Base-by-base conservation (phyloP, 768 basidiomycete genomes). In the Holtermanniella nyarrowii region DNA sequence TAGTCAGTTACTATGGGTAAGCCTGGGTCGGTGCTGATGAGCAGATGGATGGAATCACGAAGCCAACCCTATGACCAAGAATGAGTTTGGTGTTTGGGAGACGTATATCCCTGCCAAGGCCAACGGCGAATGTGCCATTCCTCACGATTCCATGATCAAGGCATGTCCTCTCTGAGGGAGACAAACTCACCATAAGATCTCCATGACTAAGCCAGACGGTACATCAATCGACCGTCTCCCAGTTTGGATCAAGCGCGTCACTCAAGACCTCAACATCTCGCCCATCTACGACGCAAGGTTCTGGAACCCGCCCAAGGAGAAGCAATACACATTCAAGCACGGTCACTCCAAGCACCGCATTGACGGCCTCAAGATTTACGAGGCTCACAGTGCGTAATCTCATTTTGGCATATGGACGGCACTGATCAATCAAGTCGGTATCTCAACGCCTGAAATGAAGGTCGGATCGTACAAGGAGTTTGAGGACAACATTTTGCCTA, bases 381-480 rank as follows among this genome's bases (percentile, higher is more conserved):
- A 99, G 68, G 95, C 91, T 0, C 95, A 99, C 65, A 71, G 75
- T 74, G 41, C 42, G 73, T 58, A 22, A 20, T 21, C 10, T 16
- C 0, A 14, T 27, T 10, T 0, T 18, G 14, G 25, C n/a, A 37
- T 16, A 13, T 48, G 1, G 21, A 50, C 44, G 27, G 55, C 14
- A 14, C 20, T 10, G n/a, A n/a, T 43, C 20, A 26, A 10, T 10
- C 4, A 48, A 76, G 90, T 97, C 57, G 95, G 95, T 5, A 97
- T 97, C 54, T 93, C 95, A 13, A 86, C 89, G 13, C 68, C 84
- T 2, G 91, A 97, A 62, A 76, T 77, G 42, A 77, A 87, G 51
- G 87, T 97, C 24, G 95, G 90, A 12, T 86, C 86, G 2, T 99
- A 96, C 78, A 88, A 85, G 68, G 95, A 97, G 72, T 99, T 99